Base-by-base conservation (phyloP, 371 early-diverging fungal genomes). In the Ordospora pajunii region DNA sequence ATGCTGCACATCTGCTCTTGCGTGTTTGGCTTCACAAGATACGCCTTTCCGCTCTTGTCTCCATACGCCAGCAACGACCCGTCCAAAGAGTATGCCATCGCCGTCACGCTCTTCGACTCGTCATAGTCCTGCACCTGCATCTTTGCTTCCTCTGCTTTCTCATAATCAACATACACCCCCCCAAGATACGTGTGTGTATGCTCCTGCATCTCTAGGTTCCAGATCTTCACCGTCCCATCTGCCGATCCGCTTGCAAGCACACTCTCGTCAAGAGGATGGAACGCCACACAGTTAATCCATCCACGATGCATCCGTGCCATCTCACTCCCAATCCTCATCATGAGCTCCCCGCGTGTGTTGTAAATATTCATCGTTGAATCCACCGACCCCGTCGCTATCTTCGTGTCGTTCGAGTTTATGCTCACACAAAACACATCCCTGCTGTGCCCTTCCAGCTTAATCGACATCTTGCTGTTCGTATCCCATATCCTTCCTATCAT, bases 181-280 rank as follows among this genome's bases (percentile, higher is more conserved):
- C 89, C 89, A 25, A 86, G 84, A 50, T 92, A 82, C 0, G 91
- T 89, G 74, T 63, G 46, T 11, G 71, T 9, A 9, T 77, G 44
- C 49, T 42, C 42, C 78, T 87, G 81, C 7, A 70, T 67, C 27
- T 81, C 76, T 8, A 82, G 54, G 70, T 84, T 75, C 84, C 84
- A 84, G 12, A 75, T 67, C 25, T 80, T 82, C 21, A 84, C 67
- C 2, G 80, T 71, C 17, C 84, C 84, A 44, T 84, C 84, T 23
- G 52, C 42, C 53, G 73, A 76, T 10, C 75, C 82, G 42, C 80
- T 82, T 27, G 78, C 66, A 46, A 84, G 40, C 19, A 52, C 7
- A 17, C 78, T 76, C 37, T 44, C 49, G 19, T 71, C 73, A 49
- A 51, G 62, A n/a, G 84, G 83, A 43, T 72, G 68, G 54, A 81